These are phyloP conservation scores for Mycena vitilis DNA, from an alignment of 768 basidiomycete species.

Conservation along the genomic window DNA sequence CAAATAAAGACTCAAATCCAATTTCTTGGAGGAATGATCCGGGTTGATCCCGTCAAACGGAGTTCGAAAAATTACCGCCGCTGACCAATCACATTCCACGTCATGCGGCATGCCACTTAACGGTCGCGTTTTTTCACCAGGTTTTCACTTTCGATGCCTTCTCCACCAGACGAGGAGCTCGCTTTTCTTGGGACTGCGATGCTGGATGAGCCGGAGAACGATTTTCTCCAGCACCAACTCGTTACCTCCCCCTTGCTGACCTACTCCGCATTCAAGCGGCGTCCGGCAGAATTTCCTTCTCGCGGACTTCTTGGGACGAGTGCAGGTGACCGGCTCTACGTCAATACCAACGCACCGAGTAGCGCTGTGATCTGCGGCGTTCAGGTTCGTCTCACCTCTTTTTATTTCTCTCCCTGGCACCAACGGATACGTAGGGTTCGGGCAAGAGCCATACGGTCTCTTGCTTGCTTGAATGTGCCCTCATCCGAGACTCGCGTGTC, in stretches of 20 bases:
- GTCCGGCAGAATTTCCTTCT: slow-evolving; percentile 29
- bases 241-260: slow-evolving; percentile 28
- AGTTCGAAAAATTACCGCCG: too few relatives aligned
- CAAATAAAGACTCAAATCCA: too few relatives aligned
- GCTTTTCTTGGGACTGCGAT: neutral
- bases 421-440: slow-evolving; percentile 48
- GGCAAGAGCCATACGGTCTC: slow-evolving; percentile 68
- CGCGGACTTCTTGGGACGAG: slow-evolving; percentile 39
- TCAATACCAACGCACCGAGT: slow-evolving; percentile 66
- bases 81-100: too few relatives aligned
- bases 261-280: slow-evolving; percentile 11
- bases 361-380: slow-evolving; percentile 66
- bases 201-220: neutral
- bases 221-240: slow-evolving; percentile 23
- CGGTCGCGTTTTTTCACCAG: too few relatives aligned
- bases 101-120: too few relatives aligned
- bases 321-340: slow-evolving; percentile 54
- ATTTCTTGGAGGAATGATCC: too few relatives aligned
- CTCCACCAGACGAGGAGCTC: slow-evolving; percentile 13
- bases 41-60: too few relatives aligned
- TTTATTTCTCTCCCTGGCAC: too few relatives aligned
- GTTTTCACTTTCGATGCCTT: too few relatives aligned
- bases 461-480: slow-evolving; percentile 61
- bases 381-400: slow-evolving; percentile 43
- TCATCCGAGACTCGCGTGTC: slow-evolving; percentile 51